Evolutionary conservation across 140 eudicot species (phyloP), one percentile per base, ranked within the genome.

Genomic region (Cichorium intybus): DNA sequence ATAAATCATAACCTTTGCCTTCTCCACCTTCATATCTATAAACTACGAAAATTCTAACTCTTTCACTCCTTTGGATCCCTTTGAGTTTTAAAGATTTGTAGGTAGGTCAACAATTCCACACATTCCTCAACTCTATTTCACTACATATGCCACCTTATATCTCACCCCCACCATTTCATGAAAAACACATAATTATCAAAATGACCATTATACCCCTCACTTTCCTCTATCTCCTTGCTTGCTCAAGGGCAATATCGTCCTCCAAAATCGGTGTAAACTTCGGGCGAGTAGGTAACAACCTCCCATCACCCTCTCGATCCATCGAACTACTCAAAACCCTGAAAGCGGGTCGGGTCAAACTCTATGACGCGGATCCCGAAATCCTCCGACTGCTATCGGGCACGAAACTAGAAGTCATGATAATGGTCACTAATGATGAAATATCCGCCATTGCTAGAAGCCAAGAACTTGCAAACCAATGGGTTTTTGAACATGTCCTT

Each of bases 361-460:
- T 90, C 62, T 87, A 87, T 16, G 88, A 80, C 18, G 81, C 88
- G 0, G 55, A 84, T 85, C 84, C 81, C 0, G 95, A 90, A 64
- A 79, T 84, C 17, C 86, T 90, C 33, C 79, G 34, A 28, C 76
- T 82, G 46, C 66, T 90, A 39, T 74, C 95, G 0, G 69, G 76
- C 6, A 87, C 90, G 20, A 72, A 76, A 33, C 61, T 90, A 15
- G 87, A 56, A 6, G 96, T 84, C 71, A 77, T 90, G 1, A 64
- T 90, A 51, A 90, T 87, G 96, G 90, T 90, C 60, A 65, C 85
- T 14, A 90, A 90, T 52, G 83, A 87, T 3, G 74, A 62, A 14
- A 87, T 90, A 22, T 60, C 87, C 3, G 41, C 28, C 24, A 65
- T 87, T 22, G 88, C 94, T 47, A 70, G 79, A 16, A 82, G 63